phyloP scores from a whole-genome alignment of 129 eudicot species.

The Saposhnikovia divaricata region DNA sequence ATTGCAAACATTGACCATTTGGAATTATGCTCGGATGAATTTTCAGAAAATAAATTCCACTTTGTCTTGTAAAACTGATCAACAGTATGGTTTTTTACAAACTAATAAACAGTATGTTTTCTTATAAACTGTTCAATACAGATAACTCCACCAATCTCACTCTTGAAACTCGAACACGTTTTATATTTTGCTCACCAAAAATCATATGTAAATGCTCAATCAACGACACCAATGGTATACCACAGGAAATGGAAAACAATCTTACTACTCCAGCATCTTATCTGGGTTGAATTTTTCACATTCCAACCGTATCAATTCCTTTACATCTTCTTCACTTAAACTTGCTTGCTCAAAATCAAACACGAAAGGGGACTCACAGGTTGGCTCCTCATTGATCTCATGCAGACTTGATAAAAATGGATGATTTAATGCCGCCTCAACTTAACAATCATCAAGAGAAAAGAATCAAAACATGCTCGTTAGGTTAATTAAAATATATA shows the following conservation, averaged over 20 bases:
- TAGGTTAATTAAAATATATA: background rate
- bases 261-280: constrained; percentile 17
- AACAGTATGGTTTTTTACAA: background rate
- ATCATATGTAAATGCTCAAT: background rate
- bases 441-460: constrained; percentile 22
- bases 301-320: constrained; percentile 82
- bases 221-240: background rate
- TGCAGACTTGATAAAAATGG: constrained; percentile 72
- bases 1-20: background rate
- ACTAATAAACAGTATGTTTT: background rate
- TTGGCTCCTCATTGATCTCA: constrained; percentile 92
- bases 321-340: constrained; percentile 72
- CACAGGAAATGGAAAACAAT: background rate
- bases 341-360: constrained; percentile 76
- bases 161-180: background rate
- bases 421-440: constrained; percentile 87
- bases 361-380: constrained; percentile 58
- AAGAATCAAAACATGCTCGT: background rate
- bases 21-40: background rate
- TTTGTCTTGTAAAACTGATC: background rate
- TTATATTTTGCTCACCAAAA: background rate
- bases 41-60: background rate
- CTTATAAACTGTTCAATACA: background rate
- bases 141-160: background rate
- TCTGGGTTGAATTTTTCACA: constrained; percentile 59